Percentiles rank a stretch among this genome's conserved stretches.
Evolutionary conservation across 352 stramenopile species (phyloP).

Genomic region (Pythium sp.): DNA sequence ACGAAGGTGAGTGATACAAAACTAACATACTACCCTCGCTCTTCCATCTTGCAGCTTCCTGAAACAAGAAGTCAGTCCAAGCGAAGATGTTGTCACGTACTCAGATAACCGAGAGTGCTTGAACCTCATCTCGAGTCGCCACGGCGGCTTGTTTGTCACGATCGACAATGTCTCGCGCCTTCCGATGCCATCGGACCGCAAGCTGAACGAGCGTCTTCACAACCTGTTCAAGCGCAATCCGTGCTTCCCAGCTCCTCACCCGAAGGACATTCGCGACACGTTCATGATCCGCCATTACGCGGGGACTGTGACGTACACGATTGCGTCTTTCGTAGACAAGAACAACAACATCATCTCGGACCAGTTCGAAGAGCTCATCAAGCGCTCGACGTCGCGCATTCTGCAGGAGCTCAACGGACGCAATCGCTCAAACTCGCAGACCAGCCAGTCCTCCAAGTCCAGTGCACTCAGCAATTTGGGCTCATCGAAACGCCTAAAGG

Average conservation of each 20-base stretch:
- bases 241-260: constrained; percentile 83
- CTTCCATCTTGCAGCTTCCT: constrained; percentile 24
- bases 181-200: constrained; percentile 85
- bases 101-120: constrained; percentile 85
- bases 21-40: not conserved
- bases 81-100: constrained; percentile 61
- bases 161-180: constrained; percentile 84
- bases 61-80: constrained; percentile 34
- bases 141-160: constrained; percentile 79
- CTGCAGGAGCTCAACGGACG: constrained; percentile 65
- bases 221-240: constrained; percentile 79
- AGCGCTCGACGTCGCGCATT: constrained; percentile 69
- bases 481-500: constrained; percentile 55
- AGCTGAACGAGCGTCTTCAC: constrained; percentile 82
- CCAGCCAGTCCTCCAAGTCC: constrained; percentile 46
- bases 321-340: constrained; percentile 87
- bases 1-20: not conserved
- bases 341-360: constrained; percentile 91
- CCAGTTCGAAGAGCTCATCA: constrained; percentile 85
- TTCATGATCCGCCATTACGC: constrained; percentile 87
- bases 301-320: constrained; percentile 81
- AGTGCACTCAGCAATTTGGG: constrained; percentile 37
- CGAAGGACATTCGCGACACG: constrained; percentile 79
- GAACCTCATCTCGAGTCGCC: constrained; percentile 78
- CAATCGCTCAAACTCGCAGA: constrained; percentile 41